Base-by-base conservation (phyloP, 176 grass and related monocot genomes). In the Poa annua region DNA sequence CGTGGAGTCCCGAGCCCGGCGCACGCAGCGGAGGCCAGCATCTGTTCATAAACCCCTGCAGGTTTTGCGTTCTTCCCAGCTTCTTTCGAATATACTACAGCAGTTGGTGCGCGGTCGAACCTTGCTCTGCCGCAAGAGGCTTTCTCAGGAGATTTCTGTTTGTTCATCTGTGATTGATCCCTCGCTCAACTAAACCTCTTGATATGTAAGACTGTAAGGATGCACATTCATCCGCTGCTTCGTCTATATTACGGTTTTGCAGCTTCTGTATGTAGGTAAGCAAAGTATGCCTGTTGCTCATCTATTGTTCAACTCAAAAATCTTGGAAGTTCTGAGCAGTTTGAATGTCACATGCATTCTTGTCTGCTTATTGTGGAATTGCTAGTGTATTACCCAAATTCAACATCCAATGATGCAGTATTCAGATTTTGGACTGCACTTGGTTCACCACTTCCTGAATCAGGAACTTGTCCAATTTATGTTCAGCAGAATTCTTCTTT, bases 1-100 rank as follows among this genome's bases (percentile, higher is more conserved):
- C 29, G 29, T 29, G 54, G 59, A 4, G 24, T 62, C 24, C 21
- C 56, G 22, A 60, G 56, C 56, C 3, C 21, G 21, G 56, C 56
- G 24, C 60, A 63, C 12, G 60, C 60, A 29, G 60, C 26, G 62
- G 62, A 66, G 62, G 62, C 62, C 62, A 66, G 32, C 62, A 66
- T 35, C 62, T 66, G 15, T 35, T 66, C 62, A 35, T 66, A 63
- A 8, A 66, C 3, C 62, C 29, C 62, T 66, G 32, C 29, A 66
- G 62, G 29, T 66, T 66, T 35, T 66, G 15, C 29, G 32, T 35
- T 66, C 8, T 35, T 4, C 15, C 12, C 24, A 63, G 25, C 60
- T 63, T 63, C 13, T 63, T 63, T 32, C 60, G 60, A 63, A 15
- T 29, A 15, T 63, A 63, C 29, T 29, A 29, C 29, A 29, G 25